Percentiles rank a stretch among this genome's conserved stretches.
Evolutionary conservation across 805 yeast species (phyloP).

Genomic region (Candida odintsovae): DNA sequence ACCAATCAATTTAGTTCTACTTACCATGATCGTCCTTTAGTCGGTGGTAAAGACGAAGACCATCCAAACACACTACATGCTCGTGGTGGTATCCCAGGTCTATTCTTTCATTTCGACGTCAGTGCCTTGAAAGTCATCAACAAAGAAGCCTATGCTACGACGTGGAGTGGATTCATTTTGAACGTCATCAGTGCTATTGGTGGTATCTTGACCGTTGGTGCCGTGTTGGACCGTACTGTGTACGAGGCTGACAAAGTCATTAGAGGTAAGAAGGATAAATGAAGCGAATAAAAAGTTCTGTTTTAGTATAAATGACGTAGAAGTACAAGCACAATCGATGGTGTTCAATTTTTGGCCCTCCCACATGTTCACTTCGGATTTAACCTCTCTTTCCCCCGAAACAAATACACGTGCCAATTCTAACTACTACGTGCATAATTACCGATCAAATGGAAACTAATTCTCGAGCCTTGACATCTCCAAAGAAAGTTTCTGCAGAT

Average conservation of each 20-base stretch:
- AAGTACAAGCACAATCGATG: too few relatives aligned
- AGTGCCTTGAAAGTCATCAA: slow-evolving; percentile 90
- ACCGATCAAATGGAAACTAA: too few relatives aligned
- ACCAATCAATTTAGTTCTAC: slow-evolving; percentile 91
- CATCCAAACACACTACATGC: slow-evolving; percentile 82
- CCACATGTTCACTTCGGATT: too few relatives aligned
- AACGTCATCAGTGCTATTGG: slow-evolving; percentile 88
- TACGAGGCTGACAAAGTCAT: slow-evolving; percentile 84
- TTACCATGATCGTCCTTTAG: slow-evolving; percentile 76
- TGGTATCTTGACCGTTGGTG: slow-evolving; percentile 89
- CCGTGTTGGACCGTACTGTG: slow-evolving; percentile 79
- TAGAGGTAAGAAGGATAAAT: slow-evolving; percentile 54
- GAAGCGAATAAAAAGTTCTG: background rate
- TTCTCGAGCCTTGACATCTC: too few relatives aligned
- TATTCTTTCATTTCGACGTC: slow-evolving; percentile 83
- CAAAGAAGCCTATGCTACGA: slow-evolving; percentile 56
- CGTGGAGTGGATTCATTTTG: slow-evolving; percentile 78
- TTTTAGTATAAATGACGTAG: background rate
- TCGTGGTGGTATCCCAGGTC: slow-evolving; percentile 87
- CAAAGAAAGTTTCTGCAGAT: background rate
- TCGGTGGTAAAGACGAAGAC: slow-evolving; percentile 86
- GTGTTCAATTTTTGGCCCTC: too few relatives aligned
- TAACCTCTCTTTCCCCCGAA: too few relatives aligned
- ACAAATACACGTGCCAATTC: too few relatives aligned
- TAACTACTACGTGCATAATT: too few relatives aligned